Conservation (phyloP, 2,329 filamentous ascomycete genomes). For the Lasiodiplodia hormozganensis region DNA sequence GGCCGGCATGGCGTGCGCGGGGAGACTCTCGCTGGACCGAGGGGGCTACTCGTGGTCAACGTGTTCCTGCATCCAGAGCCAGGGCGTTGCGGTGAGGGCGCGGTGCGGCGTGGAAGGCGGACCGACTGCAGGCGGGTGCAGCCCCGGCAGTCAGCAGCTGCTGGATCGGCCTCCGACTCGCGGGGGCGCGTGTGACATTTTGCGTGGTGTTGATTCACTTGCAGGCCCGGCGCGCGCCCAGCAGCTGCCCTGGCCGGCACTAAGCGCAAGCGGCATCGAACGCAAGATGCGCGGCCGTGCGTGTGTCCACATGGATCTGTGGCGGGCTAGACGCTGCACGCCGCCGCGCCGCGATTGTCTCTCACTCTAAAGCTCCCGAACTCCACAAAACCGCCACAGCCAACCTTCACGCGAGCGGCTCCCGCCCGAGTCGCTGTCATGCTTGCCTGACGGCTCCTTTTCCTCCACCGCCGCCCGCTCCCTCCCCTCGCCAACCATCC, state of each 20-base stretch:
- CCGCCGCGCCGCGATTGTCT: conserved; percentile 24
- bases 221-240: conserved; percentile 9
- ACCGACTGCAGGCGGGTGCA: conserved; percentile 23
- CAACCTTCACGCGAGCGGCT: conserved; percentile 22
- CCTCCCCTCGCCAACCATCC: conserved; percentile 25
- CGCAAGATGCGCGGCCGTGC: conserved; percentile 12
- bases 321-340: conserved; percentile 22
- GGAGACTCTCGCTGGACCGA: conserved; percentile 3
- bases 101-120: conserved; percentile 23
- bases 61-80: conserved; percentile 25
- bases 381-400: conserved; percentile 25
- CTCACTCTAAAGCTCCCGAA: conserved; percentile 26
- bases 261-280: conserved; percentile 11
- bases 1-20: conserved; percentile 34
- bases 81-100: conserved; percentile 19
- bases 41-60: conserved; percentile 4
- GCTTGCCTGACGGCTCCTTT: conserved; percentile 28
- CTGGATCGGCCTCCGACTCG: conserved; percentile 19
- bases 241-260: conserved; percentile 10
- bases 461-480: conserved; percentile 25
- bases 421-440: conserved; percentile 28
- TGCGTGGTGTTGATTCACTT: conserved; percentile 27
- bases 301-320: conserved; percentile 20
- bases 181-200: conserved; percentile 24
- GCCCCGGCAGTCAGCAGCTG: conserved; percentile 17